Evolutionary conservation across 257 asterid genomes (phyloP).

Genomic region (Ehretia macrophylla): DNA sequence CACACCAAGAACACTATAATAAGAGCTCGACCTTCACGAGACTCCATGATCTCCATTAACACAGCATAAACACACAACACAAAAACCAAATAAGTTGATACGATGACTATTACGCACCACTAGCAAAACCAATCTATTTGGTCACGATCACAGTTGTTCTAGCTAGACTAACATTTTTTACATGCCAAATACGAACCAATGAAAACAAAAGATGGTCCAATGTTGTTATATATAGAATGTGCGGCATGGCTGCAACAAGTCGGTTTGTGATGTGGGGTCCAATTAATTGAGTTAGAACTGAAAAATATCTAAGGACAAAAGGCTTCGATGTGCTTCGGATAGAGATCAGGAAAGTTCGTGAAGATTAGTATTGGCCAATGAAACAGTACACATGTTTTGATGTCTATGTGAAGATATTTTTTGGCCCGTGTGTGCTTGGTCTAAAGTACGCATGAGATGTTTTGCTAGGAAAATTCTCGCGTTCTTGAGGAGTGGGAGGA

Average conservation of each 20-base stretch:
- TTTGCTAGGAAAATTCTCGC: constrained; percentile 20
- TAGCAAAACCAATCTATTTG: no score
- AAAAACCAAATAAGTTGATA: not conserved
- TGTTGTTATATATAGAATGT: no score
- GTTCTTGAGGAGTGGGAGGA: not conserved
- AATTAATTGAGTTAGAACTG: no score
- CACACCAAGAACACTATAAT: constrained; percentile 67
- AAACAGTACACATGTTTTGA: constrained; percentile 9
- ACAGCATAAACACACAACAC: constrained; percentile 1
- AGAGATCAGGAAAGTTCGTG: no score
- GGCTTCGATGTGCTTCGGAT: no score
- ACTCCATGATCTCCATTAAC: constrained; percentile 28
- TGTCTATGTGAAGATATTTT: constrained; percentile 11
- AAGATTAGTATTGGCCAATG: not conserved
- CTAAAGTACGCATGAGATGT: constrained; percentile 2
- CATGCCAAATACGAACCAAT: not conserved
- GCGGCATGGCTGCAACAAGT: no score
- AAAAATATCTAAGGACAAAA: no score
- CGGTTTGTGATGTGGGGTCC: no score
- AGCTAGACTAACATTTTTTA: no score
- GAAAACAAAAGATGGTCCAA: no score
- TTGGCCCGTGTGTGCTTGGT: not conserved
- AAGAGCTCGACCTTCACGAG: constrained; percentile 16
- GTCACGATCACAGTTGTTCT: no score
- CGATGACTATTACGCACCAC: no score